These are phyloP conservation scores for Amanita muscaria DNA, from an alignment of 768 basidiomycete genomes.

Conservation along the genomic window DNA sequence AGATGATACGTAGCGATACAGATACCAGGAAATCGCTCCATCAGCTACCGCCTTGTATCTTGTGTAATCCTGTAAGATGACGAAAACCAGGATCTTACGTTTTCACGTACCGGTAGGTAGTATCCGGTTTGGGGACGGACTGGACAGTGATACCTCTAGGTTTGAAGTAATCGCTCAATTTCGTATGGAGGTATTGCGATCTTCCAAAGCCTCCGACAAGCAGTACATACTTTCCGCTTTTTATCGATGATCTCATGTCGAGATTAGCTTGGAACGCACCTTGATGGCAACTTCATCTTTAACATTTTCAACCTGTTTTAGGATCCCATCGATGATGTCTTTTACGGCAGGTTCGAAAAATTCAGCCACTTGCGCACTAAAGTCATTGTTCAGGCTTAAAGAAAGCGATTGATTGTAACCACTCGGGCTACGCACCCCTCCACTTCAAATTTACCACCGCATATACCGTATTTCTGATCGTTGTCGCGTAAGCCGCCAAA, in stretches of 20 bases:
- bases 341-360: slow-evolving; percentile 7
- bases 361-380: slow-evolving; percentile 1
- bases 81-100: neutral
- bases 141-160: slow-evolving; percentile 25
- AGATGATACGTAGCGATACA: slow-evolving; percentile 14
- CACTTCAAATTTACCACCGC: slow-evolving; percentile 27
- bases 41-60: slow-evolving; percentile 21
- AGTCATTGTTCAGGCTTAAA: neutral
- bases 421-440: neutral
- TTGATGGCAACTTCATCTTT: neutral
- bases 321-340: slow-evolving; percentile 1
- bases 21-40: slow-evolving; percentile 16
- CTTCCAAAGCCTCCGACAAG: slow-evolving; percentile 48
- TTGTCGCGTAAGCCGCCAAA: slow-evolving; percentile 36
- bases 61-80: neutral
- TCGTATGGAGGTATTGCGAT: slow-evolving; percentile 37
- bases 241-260: neutral
- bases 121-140: slow-evolving; percentile 38
- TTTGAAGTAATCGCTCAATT: slow-evolving; percentile 29
- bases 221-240: slow-evolving; percentile 33
- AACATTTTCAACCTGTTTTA: neutral
- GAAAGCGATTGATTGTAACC: no score
- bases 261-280: neutral
- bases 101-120: slow-evolving; percentile 30
- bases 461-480: slow-evolving; percentile 31